Evolutionary conservation across 1,139 yeast genomes (phyloP), one percentile per base, ranked within the genome.

Genomic region (Geotrichum aggregatum): DNA sequence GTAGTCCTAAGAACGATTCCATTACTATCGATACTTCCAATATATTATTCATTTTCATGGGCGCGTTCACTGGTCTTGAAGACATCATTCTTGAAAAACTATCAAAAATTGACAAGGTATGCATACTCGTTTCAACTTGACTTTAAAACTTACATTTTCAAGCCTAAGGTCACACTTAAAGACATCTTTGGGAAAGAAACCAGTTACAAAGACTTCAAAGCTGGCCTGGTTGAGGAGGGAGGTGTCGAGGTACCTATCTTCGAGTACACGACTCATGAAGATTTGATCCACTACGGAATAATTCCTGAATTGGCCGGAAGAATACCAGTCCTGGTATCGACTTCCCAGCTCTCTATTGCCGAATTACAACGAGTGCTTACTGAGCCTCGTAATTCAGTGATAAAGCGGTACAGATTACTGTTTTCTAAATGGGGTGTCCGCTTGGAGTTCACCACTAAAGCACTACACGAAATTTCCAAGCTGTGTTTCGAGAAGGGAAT

Each of bases 291-390:
- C 34, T 78, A 66, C 62, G 82, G 82, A 1, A 59, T 78, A 61
- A 77, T 78, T 30, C 82, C 83, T 0, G 83, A 78, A 58, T 63
- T 78, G 13, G 69, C 77, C 22, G 83, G 83, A 2, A 67, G 83
- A 58, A 76, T 78, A 10, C 82, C 83, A 1, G 68, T 77, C 1
- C 66, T 78, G 2, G 72, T 80, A 0, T 73, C 78, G 1, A 61
- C 78, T 39, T 70, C 72, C 41, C 74, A 78, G 5, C 62, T 78
- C 42, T 65, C 73, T 14, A 68, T 68, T 44, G 62, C 63, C 0
- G 79, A 78, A 57, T 61, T 78, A 21, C 70, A 70, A 40, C 67
- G 75, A n/a, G 76, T 78, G 34, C 60, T 78, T 44, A 72, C 71
- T 10, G 79, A 77, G 58, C 82, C 82, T 1, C 74, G 74, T 50